These are phyloP conservation scores for Excoecaria agallocha DNA, from an alignment of 345 rosid genomes.

Conservation along the genomic window DNA sequence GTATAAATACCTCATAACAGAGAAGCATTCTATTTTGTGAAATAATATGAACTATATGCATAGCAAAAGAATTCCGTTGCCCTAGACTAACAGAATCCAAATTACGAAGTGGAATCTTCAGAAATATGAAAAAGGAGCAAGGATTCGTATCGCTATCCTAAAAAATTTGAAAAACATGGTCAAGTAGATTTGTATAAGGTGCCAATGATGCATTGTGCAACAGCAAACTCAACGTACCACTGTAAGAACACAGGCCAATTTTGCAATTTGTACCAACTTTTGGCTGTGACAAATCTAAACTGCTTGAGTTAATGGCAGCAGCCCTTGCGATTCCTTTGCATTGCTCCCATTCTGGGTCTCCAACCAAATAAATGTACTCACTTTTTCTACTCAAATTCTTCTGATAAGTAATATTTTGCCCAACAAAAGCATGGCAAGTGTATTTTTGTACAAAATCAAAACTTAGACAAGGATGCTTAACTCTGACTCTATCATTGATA, in stretches of 20 bases:
- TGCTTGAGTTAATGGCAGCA: conserved; percentile 45
- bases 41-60: background rate
- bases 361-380: conserved; percentile 27
- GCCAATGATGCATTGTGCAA: background rate
- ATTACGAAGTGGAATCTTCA: background rate
- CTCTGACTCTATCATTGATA: conserved; percentile 14
- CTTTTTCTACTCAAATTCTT: conserved; percentile 16
- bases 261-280: conserved; percentile 28
- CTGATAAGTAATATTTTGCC: conserved; percentile 4
- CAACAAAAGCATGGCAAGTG: conserved; percentile 36
- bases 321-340: conserved; percentile 46
- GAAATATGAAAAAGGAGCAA: background rate
- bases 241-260: conserved; percentile 18
- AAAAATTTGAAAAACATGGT: background rate
- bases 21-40: background rate
- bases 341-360: conserved; percentile 52
- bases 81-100: background rate
- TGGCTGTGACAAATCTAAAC: conserved; percentile 21
- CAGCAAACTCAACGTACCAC: conserved; percentile 29
- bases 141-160: background rate
- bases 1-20: background rate
- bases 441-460: conserved; percentile 41
- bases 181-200: background rate
- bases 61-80: background rate
- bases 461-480: conserved; percentile 57